These are phyloP conservation scores for Mycena amicta DNA, from an alignment of 768 basidiomycete genomes.

Conservation along the genomic window DNA sequence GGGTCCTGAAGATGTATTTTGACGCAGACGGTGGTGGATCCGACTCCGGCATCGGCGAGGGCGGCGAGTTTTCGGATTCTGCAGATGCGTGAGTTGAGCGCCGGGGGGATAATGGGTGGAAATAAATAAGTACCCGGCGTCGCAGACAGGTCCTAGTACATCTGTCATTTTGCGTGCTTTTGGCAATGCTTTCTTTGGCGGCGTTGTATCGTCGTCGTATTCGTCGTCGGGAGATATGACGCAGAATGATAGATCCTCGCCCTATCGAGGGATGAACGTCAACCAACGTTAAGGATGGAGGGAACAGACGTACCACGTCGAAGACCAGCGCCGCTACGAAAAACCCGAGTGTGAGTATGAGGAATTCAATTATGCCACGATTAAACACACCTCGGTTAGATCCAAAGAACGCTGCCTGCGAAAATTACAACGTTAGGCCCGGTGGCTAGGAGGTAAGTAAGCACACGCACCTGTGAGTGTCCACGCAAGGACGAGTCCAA, in stretches of 20 bases:
- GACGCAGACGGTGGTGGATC: no score
- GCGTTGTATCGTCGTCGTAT: neutral
- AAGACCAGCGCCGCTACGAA: no score
- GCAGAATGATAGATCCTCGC: neutral
- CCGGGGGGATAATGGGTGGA: neutral
- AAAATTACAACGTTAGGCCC: no score
- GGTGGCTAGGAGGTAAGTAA: no score
- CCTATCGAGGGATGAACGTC: neutral
- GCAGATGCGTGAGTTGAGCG: neutral
- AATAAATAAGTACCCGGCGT: neutral
- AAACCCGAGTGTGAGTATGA: no score
- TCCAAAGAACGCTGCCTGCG: no score
- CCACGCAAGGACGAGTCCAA: no score
- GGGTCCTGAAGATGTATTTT: neutral
- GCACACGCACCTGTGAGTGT: no score
- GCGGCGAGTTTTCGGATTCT: conserved; percentile 6
- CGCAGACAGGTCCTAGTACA: conserved; percentile 4
- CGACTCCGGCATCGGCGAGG: conserved; percentile 5
- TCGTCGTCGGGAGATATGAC: neutral
- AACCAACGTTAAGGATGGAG: neutral
- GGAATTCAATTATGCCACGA: no score
- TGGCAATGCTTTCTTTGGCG: no score
- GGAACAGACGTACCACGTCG: no score
- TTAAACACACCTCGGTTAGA: no score
- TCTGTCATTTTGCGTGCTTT: neutral